A percentile compares a stretch with the other conserved stretches of the same genome.
Evolutionary conservation across 768 basidiomycete genomes (phyloP).

Genomic region (Tricholoma saponaceum): DNA sequence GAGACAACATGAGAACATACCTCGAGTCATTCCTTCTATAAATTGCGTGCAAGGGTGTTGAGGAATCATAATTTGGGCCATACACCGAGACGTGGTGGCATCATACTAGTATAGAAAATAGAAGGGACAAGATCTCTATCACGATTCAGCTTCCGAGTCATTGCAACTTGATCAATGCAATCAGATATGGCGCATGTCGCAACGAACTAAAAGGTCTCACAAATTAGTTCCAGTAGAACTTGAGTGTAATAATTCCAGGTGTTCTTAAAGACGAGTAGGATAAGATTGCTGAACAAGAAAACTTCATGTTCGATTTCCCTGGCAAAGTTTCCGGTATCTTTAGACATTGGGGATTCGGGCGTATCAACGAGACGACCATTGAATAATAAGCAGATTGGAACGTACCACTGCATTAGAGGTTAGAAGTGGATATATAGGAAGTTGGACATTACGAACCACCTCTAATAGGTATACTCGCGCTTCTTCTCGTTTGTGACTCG

Average conservation of each 20-base stretch:
- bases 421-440: not conserved
- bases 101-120: not conserved
- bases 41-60: not conserved
- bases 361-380: constrained; percentile 8
- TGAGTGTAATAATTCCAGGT: constrained; percentile 6
- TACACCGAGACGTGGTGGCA: not conserved
- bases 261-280: constrained; percentile 6
- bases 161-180: constrained; percentile 1
- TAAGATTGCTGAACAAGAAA: constrained; percentile 1
- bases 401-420: constrained; percentile 4
- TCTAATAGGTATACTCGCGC: not conserved
- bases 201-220: constrained; percentile 1
- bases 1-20: not conserved
- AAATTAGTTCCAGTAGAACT: constrained; percentile 5
- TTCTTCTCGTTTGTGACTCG: not conserved
- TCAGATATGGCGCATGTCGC: not conserved
- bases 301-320: constrained; percentile 7
- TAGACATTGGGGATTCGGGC: constrained; percentile 2
- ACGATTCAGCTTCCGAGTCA: constrained; percentile 4
- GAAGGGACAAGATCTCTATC: constrained; percentile 4
- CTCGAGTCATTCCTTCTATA: not conserved
- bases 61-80: not conserved
- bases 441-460: not conserved
- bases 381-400: constrained; percentile 8
- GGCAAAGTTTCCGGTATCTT: constrained; percentile 1